Evolutionary conservation across 2,329 filamentous ascomycete species (phyloP).

Genomic region (Blumeria graminis): DNA sequence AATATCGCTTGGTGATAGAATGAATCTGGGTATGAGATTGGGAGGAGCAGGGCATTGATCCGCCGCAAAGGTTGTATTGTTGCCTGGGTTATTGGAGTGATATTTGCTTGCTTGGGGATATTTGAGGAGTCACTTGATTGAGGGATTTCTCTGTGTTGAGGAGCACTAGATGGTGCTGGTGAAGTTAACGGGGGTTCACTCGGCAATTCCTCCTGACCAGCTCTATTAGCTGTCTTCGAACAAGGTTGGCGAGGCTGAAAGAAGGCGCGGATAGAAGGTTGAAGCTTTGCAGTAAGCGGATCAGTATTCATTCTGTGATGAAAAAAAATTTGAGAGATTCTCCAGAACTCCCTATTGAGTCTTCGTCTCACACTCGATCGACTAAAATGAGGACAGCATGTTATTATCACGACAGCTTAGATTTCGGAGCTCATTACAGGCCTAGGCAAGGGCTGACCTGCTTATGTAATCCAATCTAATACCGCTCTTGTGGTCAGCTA

Average conservation of each 20-base stretch:
- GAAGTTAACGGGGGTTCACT: neutral
- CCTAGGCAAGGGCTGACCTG: too few relatives aligned
- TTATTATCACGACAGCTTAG: too few relatives aligned
- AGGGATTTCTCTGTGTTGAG: neutral
- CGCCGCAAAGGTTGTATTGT: constrained; percentile 35
- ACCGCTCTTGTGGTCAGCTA: too few relatives aligned
- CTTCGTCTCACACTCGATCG: too few relatives aligned
- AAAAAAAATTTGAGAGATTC: too few relatives aligned
- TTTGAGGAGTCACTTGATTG: neutral
- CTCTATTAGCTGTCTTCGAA: constrained; percentile 6
- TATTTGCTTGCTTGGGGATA: constrained; percentile 22
- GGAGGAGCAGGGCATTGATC: constrained; percentile 40
- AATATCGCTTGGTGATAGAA: constrained; percentile 34
- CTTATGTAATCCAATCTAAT: too few relatives aligned
- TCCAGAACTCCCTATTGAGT: too few relatives aligned
- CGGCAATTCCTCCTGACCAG: constrained; percentile 6
- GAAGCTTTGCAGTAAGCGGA: constrained; percentile 9
- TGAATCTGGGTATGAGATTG: constrained; percentile 35
- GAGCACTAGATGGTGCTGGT: neutral
- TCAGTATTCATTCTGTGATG: neutral
- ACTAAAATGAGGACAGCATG: too few relatives aligned
- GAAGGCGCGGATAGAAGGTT: constrained; percentile 38
- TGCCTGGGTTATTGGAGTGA: constrained; percentile 24
- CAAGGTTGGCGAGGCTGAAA: constrained; percentile 25
- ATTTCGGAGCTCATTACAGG: too few relatives aligned